Percentiles rank a stretch among this genome's conserved stretches.
Evolutionary conservation across 257 asterid species (phyloP).

Genomic region (Gentiana dahurica): DNA sequence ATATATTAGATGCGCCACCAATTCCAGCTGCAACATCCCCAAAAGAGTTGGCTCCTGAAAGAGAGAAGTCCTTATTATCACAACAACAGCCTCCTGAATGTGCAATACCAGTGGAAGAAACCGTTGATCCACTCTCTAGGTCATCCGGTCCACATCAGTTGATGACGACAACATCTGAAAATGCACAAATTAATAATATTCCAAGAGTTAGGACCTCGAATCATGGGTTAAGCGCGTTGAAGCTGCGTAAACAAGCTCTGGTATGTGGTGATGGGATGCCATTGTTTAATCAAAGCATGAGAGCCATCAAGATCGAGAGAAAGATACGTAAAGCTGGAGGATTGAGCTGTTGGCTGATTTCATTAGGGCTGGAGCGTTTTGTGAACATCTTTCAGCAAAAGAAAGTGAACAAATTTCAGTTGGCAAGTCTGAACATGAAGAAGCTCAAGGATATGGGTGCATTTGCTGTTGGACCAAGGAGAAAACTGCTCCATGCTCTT

Average conservation of each 20-base stretch:
- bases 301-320: constrained; percentile 47
- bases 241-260: constrained; percentile 23
- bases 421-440: constrained; percentile 67
- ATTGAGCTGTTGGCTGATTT: constrained; percentile 69
- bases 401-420: constrained; percentile 50
- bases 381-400: constrained; percentile 45
- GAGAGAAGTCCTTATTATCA: constrained; percentile 28
- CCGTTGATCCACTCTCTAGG: constrained; percentile 19
- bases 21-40: constrained; percentile 16
- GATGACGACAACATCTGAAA: constrained; percentile 17
- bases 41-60: constrained; percentile 22
- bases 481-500: constrained; percentile 89
- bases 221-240: constrained; percentile 16
- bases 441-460: constrained; percentile 91
- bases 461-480: constrained; percentile 78
- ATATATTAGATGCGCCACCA: constrained; percentile 17
- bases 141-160: constrained; percentile 20
- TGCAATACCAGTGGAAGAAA: constrained; percentile 12
- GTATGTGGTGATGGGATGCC: constrained; percentile 24
- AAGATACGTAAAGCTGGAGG: constrained; percentile 76
- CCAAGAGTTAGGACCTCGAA: constrained; percentile 9
- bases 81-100: constrained; percentile 18
- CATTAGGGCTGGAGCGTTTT: constrained; percentile 65
- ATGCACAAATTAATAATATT: constrained; percentile 20
- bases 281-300: constrained; percentile 40